Conservation (phyloP, 169 alveolate genomes). For the Plasmodium yoelii region DNA sequence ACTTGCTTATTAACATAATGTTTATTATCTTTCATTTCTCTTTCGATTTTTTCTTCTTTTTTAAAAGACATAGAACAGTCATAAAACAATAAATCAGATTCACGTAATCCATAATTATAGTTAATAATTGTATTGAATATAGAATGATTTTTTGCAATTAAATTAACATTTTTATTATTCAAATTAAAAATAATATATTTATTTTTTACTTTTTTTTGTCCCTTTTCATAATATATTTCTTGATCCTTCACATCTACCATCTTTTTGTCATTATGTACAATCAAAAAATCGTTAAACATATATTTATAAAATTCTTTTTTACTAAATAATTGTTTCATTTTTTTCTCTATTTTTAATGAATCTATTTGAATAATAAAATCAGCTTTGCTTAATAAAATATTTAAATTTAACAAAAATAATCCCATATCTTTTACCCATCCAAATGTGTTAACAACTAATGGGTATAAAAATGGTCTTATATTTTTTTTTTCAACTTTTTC, state of each 20-base stretch:
- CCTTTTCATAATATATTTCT: too few relatives aligned
- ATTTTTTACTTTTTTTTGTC: slow-evolving; percentile 3
- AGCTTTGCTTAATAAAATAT: slow-evolving; percentile 36
- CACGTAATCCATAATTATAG: slow-evolving; percentile 34
- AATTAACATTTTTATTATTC: slow-evolving; percentile 31
- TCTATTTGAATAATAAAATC: slow-evolving; percentile 67
- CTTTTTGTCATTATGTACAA: background rate
- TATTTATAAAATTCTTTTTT: slow-evolving; percentile 21
- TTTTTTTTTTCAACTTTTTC: too few relatives aligned
- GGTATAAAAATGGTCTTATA: background rate
- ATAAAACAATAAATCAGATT: slow-evolving; percentile 35
- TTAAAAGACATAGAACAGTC: slow-evolving; percentile 51
- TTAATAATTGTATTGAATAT: slow-evolving; percentile 48
- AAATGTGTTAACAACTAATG: slow-evolving; percentile 59
- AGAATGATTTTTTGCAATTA: slow-evolving; percentile 33
- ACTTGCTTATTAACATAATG: background rate
- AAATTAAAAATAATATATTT: slow-evolving; percentile 37
- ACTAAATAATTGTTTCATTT: slow-evolving; percentile 8
- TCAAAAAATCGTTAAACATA: slow-evolving; percentile 60
- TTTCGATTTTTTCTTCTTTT: slow-evolving; percentile 11
- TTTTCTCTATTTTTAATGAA: slow-evolving; percentile 32
- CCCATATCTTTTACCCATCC: slow-evolving; percentile 66
- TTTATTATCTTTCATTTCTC: background rate
- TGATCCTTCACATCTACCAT: too few relatives aligned
- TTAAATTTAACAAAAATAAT: slow-evolving; percentile 40